phyloP scores from a whole-genome alignment of 345 rosid species.

The Adansonia digitata region DNA sequence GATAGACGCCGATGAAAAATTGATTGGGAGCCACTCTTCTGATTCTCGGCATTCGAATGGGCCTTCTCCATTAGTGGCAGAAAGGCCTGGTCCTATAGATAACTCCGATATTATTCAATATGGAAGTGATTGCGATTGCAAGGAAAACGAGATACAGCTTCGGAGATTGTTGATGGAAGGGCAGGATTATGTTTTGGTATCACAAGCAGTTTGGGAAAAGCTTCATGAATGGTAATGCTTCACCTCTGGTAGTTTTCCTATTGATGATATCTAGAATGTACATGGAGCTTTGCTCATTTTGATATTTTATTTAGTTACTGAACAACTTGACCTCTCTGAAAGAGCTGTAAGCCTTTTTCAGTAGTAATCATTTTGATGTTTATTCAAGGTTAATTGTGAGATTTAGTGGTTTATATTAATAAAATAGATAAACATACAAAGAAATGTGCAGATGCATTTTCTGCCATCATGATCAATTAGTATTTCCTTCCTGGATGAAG shows the following conservation, averaged over 20 bases:
- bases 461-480: neutral
- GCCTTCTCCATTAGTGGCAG: constrained; percentile 26
- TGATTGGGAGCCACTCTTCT: constrained; percentile 20
- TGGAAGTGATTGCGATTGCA: constrained; percentile 20
- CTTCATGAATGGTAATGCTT: constrained; percentile 59
- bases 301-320: neutral
- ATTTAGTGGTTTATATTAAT: neutral
- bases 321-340: neutral
- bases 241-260: neutral
- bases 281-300: neutral
- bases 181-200: constrained; percentile 60
- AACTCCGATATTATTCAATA: constrained; percentile 56
- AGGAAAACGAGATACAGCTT: constrained; percentile 46
- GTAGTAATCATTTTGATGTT: neutral
- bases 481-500: neutral
- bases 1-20: constrained; percentile 21
- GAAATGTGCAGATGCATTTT: neutral
- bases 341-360: neutral
- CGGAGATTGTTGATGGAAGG: constrained; percentile 49
- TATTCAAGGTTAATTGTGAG: neutral
- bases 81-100: constrained; percentile 74
- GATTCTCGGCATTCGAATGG: constrained; percentile 28
- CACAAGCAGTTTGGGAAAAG: constrained; percentile 74
- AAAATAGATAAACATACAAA: neutral
- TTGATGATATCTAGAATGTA: neutral